Evolutionary conservation across 192 early-diverging fungal species (phyloP).

Genomic region (Gamsiella multidivaricata): DNA sequence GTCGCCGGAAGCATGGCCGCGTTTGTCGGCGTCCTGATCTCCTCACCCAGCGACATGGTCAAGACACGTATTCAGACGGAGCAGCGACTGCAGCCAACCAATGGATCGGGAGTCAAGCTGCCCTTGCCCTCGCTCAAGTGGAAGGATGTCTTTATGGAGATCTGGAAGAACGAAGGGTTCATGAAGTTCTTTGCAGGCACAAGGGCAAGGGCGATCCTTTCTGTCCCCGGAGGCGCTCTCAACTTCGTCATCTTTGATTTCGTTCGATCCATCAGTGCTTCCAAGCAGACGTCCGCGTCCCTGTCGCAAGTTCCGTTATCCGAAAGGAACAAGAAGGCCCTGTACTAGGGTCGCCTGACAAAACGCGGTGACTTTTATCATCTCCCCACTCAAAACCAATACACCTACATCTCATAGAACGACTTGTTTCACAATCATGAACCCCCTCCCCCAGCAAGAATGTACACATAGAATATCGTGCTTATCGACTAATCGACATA

Average conservation of each 20-base stretch:
- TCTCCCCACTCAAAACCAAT: too few species aligned
- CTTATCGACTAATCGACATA: background rate
- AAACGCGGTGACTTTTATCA: too few species aligned
- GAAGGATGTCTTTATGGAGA: conserved; percentile 52
- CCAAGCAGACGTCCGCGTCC: conserved; percentile 5
- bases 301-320: background rate
- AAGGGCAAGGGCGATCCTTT: conserved; percentile 38
- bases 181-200: conserved; percentile 49
- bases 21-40: conserved; percentile 33
- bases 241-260: conserved; percentile 60
- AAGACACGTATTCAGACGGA: conserved; percentile 56
- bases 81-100: conserved; percentile 38
- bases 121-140: conserved; percentile 47
- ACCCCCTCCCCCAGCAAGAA: too few species aligned
- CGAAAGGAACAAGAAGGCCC: background rate
- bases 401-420: background rate
- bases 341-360: conserved; percentile 11
- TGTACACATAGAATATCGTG: conserved; percentile 2
- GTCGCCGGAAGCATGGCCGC: conserved; percentile 44
- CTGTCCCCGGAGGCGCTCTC: conserved; percentile 54
- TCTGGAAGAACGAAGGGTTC: conserved; percentile 51
- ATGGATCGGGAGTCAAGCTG: conserved; percentile 33
- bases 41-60: conserved; percentile 54
- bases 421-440: background rate
- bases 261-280: conserved; percentile 40